Base-by-base conservation (phyloP, 352 stramenopile genomes). In the Pythium rishiriense region DNA sequence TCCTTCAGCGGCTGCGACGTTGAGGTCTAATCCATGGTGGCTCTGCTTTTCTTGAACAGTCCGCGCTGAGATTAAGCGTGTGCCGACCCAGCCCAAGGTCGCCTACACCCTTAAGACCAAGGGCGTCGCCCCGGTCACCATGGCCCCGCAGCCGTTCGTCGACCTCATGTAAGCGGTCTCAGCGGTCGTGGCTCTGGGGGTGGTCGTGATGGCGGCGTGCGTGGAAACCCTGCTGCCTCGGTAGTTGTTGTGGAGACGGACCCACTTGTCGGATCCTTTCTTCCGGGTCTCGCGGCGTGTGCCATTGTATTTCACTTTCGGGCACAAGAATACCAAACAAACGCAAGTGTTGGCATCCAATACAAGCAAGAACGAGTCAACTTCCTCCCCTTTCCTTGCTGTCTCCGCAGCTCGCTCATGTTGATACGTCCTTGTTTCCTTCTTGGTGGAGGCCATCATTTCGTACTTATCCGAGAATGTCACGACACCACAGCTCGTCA, bases 141-240 rank as follows among this genome's bases (percentile, higher is more conserved):
- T 99, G 81, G 97, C 98, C 65, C 94, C 97, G 55, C 85, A 99
- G 75, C 96, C 97, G 71, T 99, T 99, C 88, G 97, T 98, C 81
- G 97, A 99, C 89, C 90, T 99, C 64, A 93, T 99, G 74, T 99
- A 98, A 99, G 66, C 54, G 33, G 37, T 62, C 41, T 26, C 15
- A 39, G 53, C 2, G 21, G 43, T 66, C 29, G 28, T 47, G 31
- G 45, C 51, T 49, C 28, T 51, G 41, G 42, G 37, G 53, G 56
- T 41, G 47, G 39, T 58, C 54, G 31, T 58, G 46, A 43, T 62
- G 43, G 43, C 59, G 51, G 26, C 51, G 50, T 43, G 17, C 29
- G 33, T 28, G 31, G 43, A 22, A 47, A n/a, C n/a, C 15, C 25
- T 12, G 42, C 39, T 43, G 33, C 51, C 62, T 52, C 19, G 53